Conservation (phyloP, 257 asterid genomes). For the Anisodus acutangulus region DNA sequence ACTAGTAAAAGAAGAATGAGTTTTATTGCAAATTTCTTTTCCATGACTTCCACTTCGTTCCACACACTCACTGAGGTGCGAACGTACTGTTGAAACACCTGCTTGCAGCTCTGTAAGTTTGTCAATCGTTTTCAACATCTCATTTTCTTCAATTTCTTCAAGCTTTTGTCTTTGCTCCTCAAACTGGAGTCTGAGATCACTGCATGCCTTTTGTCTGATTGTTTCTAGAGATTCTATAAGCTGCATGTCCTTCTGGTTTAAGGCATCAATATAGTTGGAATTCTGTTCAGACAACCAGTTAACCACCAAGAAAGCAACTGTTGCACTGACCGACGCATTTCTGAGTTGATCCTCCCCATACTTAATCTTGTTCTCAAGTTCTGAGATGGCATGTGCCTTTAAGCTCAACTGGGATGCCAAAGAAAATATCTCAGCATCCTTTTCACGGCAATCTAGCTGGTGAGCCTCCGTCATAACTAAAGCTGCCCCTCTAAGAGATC, state of each 20-base stretch:
- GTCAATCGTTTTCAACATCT: conserved; percentile 59
- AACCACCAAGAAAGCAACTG: conserved; percentile 75
- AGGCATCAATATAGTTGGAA: conserved; percentile 46
- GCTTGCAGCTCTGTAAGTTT: conserved; percentile 61
- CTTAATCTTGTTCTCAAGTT: conserved; percentile 57
- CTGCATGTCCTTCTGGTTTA: conserved; percentile 51
- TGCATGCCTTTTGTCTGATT: conserved; percentile 47
- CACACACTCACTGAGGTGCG: conserved; percentile 53
- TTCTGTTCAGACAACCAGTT: conserved; percentile 73
- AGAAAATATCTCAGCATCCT: conserved; percentile 61
- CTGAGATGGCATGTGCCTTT: conserved; percentile 48
- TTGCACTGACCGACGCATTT: conserved; percentile 71
- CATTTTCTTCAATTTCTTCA: conserved; percentile 55
- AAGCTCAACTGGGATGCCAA: conserved; percentile 57
- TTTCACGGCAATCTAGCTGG: conserved; percentile 75
- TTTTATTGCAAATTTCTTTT: conserved; percentile 34
- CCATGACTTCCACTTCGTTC: conserved; percentile 44
- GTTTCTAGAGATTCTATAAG: conserved; percentile 50
- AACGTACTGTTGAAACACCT: conserved; percentile 64
- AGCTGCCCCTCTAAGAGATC: conserved; percentile 94
- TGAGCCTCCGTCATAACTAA: conserved; percentile 82
- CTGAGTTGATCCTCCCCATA: conserved; percentile 61
- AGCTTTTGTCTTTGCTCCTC: conserved; percentile 58
- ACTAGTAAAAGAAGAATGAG: conserved; percentile 33
- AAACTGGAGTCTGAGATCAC: conserved; percentile 46